A percentile compares a stretch with the other conserved stretches of the same genome.
These are phyloP conservation scores for Beauveria bassiana DNA, from an alignment of 2,329 filamentous ascomycete species.

Conservation along the genomic window DNA sequence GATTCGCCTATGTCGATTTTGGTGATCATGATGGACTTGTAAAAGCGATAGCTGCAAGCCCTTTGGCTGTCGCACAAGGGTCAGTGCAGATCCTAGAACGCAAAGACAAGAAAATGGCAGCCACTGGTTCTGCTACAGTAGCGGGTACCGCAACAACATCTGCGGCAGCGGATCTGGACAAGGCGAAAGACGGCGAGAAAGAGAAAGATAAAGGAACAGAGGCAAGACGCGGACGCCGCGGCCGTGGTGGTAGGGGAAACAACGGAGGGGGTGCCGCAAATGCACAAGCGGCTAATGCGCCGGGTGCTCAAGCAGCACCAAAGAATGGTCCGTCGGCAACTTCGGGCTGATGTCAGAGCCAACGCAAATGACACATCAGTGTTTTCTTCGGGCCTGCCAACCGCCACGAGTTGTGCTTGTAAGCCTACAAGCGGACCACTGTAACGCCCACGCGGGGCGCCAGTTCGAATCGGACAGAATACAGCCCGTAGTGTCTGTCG, in stretches of 20 bases:
- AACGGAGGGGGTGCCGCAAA: constrained; percentile 5
- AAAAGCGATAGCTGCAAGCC: constrained; percentile 75
- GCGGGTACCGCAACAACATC: constrained; percentile 5
- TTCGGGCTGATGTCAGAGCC: constrained; percentile 11
- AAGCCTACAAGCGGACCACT: neutral
- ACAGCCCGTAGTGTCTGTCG: neutral
- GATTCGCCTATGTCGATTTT: constrained; percentile 91
- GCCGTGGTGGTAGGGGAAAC: constrained; percentile 22
- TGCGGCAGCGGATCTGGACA: constrained; percentile 10
- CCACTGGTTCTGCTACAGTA: constrained; percentile 6
- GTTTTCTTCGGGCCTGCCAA: neutral
- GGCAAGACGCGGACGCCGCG: constrained; percentile 26
- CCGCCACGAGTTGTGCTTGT: neutral
- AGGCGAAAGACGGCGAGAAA: constrained; percentile 18
- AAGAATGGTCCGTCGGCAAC: neutral
- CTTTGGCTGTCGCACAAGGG: constrained; percentile 73
- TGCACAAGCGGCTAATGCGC: constrained; percentile 7
- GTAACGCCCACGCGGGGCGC: neutral
- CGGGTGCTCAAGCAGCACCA: neutral
- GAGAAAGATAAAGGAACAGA: constrained; percentile 17
- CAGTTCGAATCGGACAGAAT: neutral
- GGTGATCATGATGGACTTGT: constrained; percentile 61
- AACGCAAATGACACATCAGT: neutral
- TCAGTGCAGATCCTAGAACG: constrained; percentile 81
- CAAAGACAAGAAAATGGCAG: constrained; percentile 49